Evolutionary conservation across 176 grass and related monocot genomes (phyloP).

Genomic region (Hordeum marinum): DNA sequence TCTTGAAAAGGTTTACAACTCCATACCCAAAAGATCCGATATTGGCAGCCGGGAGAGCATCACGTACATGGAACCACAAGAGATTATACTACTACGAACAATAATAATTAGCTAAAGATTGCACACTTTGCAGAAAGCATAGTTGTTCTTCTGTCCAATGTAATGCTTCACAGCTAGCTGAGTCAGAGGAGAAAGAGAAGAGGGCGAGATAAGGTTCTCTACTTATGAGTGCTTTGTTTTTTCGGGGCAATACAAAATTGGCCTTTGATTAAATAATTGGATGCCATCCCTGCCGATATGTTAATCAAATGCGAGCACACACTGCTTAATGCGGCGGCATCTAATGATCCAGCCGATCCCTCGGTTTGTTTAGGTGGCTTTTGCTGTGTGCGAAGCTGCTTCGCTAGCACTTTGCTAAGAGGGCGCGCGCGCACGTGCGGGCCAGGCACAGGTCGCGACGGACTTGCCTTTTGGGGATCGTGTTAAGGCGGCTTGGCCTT

Average conservation of each 20-base stretch:
- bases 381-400: not conserved
- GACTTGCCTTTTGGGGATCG: slow-evolving; percentile 13
- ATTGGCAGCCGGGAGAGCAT: not conserved
- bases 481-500: not conserved
- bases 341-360: not conserved
- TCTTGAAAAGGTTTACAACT: no score
- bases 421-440: slow-evolving; percentile 15
- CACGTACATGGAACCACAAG: no score
- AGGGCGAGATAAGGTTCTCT: slow-evolving; percentile 37
- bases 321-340: slow-evolving; percentile 21
- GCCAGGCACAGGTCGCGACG: not conserved
- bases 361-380: not conserved
- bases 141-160: not conserved
- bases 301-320: slow-evolving; percentile 36
- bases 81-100: no score
- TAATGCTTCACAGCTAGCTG: slow-evolving; percentile 35
- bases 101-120: not conserved
- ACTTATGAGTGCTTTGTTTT: not conserved
- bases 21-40: not conserved
- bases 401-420: not conserved
- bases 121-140: not conserved
- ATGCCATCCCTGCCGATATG: slow-evolving; percentile 34
- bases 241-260: not conserved
- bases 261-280: slow-evolving; percentile 17
- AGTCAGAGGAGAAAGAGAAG: not conserved